Evolutionary conservation across 306 rosid genomes (phyloP).

Genomic region (Lathyrus tuberosus): DNA sequence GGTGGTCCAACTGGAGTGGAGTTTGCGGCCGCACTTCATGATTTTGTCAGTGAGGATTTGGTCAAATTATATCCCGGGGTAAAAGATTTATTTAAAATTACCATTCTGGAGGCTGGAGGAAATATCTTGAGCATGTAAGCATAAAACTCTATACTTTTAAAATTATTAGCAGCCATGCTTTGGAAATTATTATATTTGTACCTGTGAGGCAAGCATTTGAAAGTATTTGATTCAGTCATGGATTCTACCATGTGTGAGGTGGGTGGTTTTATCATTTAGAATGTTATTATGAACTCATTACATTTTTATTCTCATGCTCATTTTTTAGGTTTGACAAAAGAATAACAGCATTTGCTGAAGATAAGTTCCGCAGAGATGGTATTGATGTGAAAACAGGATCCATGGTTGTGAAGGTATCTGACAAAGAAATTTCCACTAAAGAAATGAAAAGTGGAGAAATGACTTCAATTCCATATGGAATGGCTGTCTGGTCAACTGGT

Average conservation of each 20-base stretch:
- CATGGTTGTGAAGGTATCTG: slow-evolving; percentile 89
- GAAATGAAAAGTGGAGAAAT: slow-evolving; percentile 80
- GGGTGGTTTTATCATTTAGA: slow-evolving; percentile 21
- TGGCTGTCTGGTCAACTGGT: slow-evolving; percentile 99
- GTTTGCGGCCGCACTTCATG: slow-evolving; percentile 97
- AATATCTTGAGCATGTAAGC: slow-evolving; percentile 85
- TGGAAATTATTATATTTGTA: background rate
- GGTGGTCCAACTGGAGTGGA: slow-evolving; percentile 99
- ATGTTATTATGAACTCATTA: background rate
- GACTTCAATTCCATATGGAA: slow-evolving; percentile 81
- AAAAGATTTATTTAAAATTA: slow-evolving; percentile 75
- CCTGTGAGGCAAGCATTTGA: slow-evolving; percentile 48
- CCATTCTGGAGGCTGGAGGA: slow-evolving; percentile 90
- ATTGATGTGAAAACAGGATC: slow-evolving; percentile 92
- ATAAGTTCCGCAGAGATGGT: slow-evolving; percentile 77
- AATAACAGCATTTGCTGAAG: slow-evolving; percentile 90
- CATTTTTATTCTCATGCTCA: slow-evolving; percentile 22
- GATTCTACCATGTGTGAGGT: slow-evolving; percentile 18
- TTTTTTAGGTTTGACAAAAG: slow-evolving; percentile 90
- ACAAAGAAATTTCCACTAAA: slow-evolving; percentile 78
- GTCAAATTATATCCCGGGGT: slow-evolving; percentile 72
- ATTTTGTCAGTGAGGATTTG: slow-evolving; percentile 83
- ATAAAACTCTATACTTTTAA: slow-evolving; percentile 13
- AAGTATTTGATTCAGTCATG: slow-evolving; percentile 35
- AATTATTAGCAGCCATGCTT: slow-evolving; percentile 20